Evolutionary conservation across 2,329 filamentous ascomycete genomes (phyloP).

Genomic region (Aspergillus novofumigatus): DNA sequence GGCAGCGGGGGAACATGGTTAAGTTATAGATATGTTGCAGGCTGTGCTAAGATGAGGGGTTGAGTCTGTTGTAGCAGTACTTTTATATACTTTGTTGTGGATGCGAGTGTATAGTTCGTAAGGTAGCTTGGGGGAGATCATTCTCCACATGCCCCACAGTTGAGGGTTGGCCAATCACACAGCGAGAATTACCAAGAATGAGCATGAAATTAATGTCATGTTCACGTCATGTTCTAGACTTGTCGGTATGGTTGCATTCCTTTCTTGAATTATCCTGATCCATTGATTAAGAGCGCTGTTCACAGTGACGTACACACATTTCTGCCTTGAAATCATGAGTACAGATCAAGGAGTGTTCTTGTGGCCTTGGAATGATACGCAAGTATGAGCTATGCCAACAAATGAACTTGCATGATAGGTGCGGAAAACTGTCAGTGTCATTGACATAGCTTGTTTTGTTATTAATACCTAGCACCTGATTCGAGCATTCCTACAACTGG

Average conservation of each 20-base stretch:
- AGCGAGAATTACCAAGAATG: neutral
- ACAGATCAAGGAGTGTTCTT: neutral
- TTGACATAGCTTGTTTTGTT: neutral
- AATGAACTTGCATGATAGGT: neutral
- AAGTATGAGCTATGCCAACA: neutral
- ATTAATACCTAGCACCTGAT: neutral
- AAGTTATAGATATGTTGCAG: too few relatives aligned
- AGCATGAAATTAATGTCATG: neutral
- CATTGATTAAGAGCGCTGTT: neutral
- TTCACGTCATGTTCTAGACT: neutral
- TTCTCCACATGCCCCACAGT: neutral
- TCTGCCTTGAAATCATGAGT: neutral
- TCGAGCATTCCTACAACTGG: neutral
- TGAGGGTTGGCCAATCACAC: neutral
- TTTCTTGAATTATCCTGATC: neutral
- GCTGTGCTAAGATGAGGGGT: too few relatives aligned
- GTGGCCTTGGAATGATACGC: neutral
- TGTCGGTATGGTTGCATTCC: neutral
- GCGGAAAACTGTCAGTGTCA: neutral
- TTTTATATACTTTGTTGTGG: neutral
- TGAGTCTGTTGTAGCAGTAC: neutral
- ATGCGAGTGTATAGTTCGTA: neutral
- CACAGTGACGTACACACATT: neutral
- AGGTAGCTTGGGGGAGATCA: neutral
- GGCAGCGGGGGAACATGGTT: neutral